Evolutionary conservation across 2,329 filamentous ascomycete genomes (phyloP).

Genomic region (Aciculosporium take): DNA sequence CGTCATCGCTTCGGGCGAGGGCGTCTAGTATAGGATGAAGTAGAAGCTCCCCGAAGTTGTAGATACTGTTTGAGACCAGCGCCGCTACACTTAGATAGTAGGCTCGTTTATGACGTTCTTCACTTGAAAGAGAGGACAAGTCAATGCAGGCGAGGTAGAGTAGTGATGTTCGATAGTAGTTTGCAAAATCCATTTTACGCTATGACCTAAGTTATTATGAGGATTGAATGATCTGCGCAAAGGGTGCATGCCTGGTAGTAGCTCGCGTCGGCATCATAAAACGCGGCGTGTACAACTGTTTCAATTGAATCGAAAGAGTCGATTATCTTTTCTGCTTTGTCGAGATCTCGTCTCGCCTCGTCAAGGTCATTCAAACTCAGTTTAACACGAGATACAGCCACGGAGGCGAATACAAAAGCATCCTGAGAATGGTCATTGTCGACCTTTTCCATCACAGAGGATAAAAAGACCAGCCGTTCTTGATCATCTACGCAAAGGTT

Average conservation of each 20-base stretch:
- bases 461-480: constrained; percentile 74
- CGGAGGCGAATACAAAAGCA: constrained; percentile 85
- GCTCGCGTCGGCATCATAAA: constrained; percentile 87
- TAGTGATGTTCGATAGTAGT: constrained; percentile 94
- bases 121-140: constrained; percentile 54
- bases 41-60: constrained; percentile 98
- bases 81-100: constrained; percentile 90
- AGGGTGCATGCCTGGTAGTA: constrained; percentile 59
- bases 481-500: constrained; percentile 53
- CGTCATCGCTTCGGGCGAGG: constrained; percentile 53
- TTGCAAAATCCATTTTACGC: constrained; percentile 78
- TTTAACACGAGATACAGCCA: constrained; percentile 79
- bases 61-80: constrained; percentile 85
- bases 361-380: constrained; percentile 65
- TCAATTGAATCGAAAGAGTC: constrained; percentile 92
- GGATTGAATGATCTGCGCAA: no score
- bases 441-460: constrained; percentile 71
- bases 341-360: constrained; percentile 74
- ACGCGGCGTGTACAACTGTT: constrained; percentile 86
- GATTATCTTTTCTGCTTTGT: constrained; percentile 73
- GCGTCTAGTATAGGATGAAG: constrained; percentile 90
- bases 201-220: constrained; percentile 8
- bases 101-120: constrained; percentile 68
- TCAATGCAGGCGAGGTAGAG: constrained; percentile 96
- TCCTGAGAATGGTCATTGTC: constrained; percentile 89